phyloP scores from a whole-genome alignment of 2,329 filamentous ascomycete genomes.

The Fusarium ramigenum region DNA sequence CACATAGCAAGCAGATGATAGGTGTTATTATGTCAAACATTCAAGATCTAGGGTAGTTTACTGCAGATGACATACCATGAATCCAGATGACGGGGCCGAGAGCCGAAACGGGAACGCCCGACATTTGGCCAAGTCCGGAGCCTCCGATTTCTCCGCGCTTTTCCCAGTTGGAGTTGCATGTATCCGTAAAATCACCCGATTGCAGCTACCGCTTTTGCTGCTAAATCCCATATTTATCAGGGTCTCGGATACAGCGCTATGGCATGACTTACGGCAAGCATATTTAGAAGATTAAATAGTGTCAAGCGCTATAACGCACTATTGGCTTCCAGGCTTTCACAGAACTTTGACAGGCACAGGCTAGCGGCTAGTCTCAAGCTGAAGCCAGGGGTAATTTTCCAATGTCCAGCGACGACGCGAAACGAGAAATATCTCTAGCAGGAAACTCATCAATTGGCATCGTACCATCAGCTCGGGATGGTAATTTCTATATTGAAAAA shows the following conservation, averaged over 20 bases:
- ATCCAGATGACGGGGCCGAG: too few species aligned
- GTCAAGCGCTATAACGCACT: not conserved
- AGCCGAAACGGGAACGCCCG: not conserved
- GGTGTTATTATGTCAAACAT: not conserved
- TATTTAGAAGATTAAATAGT: not conserved
- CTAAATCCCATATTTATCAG: not conserved
- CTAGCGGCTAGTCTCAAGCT: not conserved
- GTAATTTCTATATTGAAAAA: accelerated
- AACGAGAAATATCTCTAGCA: not conserved
- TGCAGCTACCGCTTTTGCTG: not conserved
- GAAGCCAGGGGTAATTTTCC: not conserved
- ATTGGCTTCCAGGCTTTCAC: not conserved
- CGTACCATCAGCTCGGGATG: accelerated
- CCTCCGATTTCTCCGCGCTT: not conserved
- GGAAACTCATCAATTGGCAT: accelerated
- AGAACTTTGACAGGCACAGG: not conserved
- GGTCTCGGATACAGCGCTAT: not conserved
- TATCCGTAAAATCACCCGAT: not conserved
- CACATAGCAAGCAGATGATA: not conserved
- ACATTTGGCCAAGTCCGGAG: not conserved
- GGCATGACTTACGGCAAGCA: not conserved
- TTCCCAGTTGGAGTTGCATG: not conserved
- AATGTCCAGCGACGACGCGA: accelerated
- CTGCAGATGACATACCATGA: not conserved
- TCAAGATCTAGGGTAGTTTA: not conserved